Conservation (phyloP, 345 rosid genomes). For the Ailanthus altissimus region DNA sequence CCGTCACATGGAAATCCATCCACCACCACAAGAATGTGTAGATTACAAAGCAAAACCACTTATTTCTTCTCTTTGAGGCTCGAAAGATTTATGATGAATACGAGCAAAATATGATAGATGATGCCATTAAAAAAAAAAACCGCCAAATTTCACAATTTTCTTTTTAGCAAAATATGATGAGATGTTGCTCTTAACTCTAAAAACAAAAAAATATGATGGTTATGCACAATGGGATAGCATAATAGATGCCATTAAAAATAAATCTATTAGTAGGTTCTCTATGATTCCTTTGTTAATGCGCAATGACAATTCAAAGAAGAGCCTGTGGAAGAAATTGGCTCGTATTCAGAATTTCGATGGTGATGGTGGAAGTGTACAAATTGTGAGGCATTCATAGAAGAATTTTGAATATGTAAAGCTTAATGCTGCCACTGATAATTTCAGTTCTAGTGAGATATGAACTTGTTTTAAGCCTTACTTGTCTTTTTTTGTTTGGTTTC, state of each 20-base stretch:
- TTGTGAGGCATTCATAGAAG: slow-evolving; percentile 55
- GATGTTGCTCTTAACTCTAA: too few species aligned
- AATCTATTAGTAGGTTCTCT: slow-evolving; percentile 60
- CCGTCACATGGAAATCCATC: too few species aligned
- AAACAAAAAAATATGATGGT: slow-evolving; percentile 21
- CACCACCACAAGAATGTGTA: too few species aligned
- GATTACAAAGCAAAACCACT: too few species aligned
- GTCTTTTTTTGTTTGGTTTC: background rate
- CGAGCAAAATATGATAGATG: too few species aligned
- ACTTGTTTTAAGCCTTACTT: background rate
- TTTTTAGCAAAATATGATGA: too few species aligned
- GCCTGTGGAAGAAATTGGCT: slow-evolving; percentile 50
- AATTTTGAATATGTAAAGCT: background rate
- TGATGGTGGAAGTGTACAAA: slow-evolving; percentile 32
- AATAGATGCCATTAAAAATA: slow-evolving; percentile 56
- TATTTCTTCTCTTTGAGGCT: too few species aligned
- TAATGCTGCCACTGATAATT: slow-evolving; percentile 38
- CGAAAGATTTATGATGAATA: too few species aligned
- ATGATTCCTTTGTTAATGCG: slow-evolving; percentile 48
- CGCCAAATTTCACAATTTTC: too few species aligned
- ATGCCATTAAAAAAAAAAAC: too few species aligned
- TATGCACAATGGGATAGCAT: slow-evolving; percentile 57
- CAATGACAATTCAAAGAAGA: slow-evolving; percentile 47
- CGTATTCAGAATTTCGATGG: slow-evolving; percentile 39
- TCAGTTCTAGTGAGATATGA: slow-evolving; percentile 48